Conservation (phyloP, 176 grass and related monocot genomes). For the Ananas comosus region DNA sequence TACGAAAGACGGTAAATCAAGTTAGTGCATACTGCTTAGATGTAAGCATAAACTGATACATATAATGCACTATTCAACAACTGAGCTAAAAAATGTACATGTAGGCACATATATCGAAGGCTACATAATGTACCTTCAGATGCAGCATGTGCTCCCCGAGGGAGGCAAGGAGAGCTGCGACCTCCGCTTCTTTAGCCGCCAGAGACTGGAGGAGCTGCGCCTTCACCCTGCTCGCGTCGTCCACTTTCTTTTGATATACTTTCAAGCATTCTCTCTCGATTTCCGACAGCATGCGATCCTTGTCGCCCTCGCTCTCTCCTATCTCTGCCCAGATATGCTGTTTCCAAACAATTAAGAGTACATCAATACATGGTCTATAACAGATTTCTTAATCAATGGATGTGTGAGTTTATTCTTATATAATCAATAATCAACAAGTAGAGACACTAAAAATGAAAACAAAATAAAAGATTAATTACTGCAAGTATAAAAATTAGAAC, state of each 20-base stretch:
- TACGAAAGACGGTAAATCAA: too few relatives aligned
- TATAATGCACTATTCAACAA: too few relatives aligned
- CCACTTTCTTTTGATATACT: slow-evolving; percentile 76
- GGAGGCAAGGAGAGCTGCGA: slow-evolving; percentile 64
- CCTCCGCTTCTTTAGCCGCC: slow-evolving; percentile 79
- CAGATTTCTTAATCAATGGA: background rate
- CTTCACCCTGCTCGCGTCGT: slow-evolving; percentile 66
- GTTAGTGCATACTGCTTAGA: too few relatives aligned
- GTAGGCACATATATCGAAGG: background rate
- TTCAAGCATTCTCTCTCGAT: slow-evolving; percentile 82
- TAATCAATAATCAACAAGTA: background rate
- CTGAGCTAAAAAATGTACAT: background rate
- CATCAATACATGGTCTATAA: slow-evolving; percentile 2
- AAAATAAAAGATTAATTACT: background rate
- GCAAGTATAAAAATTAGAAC: background rate
- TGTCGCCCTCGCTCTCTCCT: slow-evolving; percentile 67
- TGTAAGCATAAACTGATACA: too few relatives aligned
- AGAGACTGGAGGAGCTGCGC: slow-evolving; percentile 78
- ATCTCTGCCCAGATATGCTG: slow-evolving; percentile 92
- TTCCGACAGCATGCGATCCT: slow-evolving; percentile 45
- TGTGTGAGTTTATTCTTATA: background rate
- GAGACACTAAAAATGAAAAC: background rate
- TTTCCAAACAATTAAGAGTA: slow-evolving; percentile 12
- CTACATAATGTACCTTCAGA: slow-evolving; percentile 38
- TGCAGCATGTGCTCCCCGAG: slow-evolving; percentile 73